These are phyloP conservation scores for Boechera retrofracta DNA, from an alignment of 345 rosid genomes.

Conservation along the genomic window DNA sequence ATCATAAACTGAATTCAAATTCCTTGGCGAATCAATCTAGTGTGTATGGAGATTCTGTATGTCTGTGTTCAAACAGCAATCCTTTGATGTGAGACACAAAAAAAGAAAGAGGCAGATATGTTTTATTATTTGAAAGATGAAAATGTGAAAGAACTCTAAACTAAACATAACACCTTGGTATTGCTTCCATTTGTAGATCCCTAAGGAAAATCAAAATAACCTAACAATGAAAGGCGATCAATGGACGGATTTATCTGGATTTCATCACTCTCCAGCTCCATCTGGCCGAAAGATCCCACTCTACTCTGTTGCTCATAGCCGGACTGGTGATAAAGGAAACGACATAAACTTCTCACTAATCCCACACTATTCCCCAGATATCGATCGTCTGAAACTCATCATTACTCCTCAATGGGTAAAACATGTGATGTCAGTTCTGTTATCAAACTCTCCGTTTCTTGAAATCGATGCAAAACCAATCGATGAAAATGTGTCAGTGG, in stretches of 20 bases:
- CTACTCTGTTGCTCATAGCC: conserved; percentile 70
- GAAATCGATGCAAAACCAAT: conserved; percentile 48
- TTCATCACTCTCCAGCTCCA: conserved; percentile 56
- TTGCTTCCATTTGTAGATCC: conserved; percentile 37
- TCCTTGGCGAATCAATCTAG: conserved; percentile 9
- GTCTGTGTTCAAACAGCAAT: not conserved
- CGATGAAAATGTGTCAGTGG: conserved; percentile 57
- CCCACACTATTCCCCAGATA: conserved; percentile 67
- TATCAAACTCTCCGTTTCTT: conserved; percentile 53
- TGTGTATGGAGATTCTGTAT: too few relatives aligned
- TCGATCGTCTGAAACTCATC: conserved; percentile 61
- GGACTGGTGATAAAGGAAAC: conserved; percentile 91
- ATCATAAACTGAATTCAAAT: conserved; percentile 7
- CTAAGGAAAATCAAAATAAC: not conserved
- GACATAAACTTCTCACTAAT: conserved; percentile 83
- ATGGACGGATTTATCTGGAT: conserved; percentile 7
- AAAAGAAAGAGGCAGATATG: not conserved
- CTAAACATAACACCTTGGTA: conserved; percentile 13
- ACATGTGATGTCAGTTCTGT: conserved; percentile 61
- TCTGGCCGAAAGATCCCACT: conserved; percentile 64
- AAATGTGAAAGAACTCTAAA: not conserved
- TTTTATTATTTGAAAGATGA: not conserved
- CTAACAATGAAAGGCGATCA: conserved; percentile 2
- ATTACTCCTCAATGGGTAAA: conserved; percentile 79
- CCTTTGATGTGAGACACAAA: conserved; percentile 1